Evolutionary conservation across 2,329 filamentous ascomycete genomes (phyloP).

Genomic region (Byssochlamys sp.): DNA sequence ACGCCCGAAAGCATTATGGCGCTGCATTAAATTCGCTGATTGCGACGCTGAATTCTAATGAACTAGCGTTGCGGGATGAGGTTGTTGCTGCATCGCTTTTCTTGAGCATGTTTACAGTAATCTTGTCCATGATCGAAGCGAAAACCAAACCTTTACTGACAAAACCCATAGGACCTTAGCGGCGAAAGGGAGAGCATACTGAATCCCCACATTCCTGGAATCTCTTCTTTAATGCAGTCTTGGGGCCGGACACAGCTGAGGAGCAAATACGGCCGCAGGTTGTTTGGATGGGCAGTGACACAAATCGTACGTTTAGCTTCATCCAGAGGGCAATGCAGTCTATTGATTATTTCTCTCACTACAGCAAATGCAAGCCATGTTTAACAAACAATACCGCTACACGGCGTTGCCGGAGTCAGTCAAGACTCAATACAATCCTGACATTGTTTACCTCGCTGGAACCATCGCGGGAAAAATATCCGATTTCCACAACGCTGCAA

Average conservation of each 20-base stretch:
- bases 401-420: background rate
- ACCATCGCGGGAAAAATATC: background rate
- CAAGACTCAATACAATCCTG: background rate
- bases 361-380: background rate
- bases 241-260: background rate
- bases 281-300: conserved; percentile 1
- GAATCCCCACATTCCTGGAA: background rate
- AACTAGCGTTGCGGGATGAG: background rate
- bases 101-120: background rate
- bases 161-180: background rate
- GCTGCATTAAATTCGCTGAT: background rate
- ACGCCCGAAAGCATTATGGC: background rate
- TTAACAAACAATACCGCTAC: background rate
- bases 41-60: background rate
- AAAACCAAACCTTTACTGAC: background rate
- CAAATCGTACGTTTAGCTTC: background rate
- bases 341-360: background rate
- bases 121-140: background rate
- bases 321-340: background rate
- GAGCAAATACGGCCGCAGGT: background rate
- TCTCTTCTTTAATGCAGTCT: background rate
- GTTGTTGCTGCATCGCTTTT: background rate
- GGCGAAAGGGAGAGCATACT: background rate
- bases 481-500: background rate
- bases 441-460: background rate